phyloP scores from a whole-genome alignment of 2,329 filamentous ascomycete species.

The Metarhizium brunneum region DNA sequence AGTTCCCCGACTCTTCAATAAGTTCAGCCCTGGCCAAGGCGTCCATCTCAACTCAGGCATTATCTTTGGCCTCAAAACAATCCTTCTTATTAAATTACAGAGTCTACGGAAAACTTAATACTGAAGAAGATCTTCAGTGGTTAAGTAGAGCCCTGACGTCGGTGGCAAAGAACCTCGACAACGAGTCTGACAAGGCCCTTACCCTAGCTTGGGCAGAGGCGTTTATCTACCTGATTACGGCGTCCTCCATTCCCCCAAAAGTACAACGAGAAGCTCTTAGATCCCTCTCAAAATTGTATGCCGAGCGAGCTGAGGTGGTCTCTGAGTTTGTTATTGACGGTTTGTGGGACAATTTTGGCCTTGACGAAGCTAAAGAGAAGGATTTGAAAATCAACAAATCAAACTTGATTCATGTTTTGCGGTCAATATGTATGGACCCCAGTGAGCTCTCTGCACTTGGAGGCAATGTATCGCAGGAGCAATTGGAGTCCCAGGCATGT shows the following conservation, averaged over 20 bases:
- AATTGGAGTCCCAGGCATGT: slow-evolving; percentile 62
- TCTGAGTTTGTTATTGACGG: slow-evolving; percentile 58
- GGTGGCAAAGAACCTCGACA: slow-evolving; percentile 44
- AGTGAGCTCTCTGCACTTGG: slow-evolving; percentile 38
- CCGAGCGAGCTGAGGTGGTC: slow-evolving; percentile 45
- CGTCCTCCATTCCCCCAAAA: slow-evolving; percentile 47
- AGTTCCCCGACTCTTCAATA: slow-evolving; percentile 42
- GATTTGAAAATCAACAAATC: slow-evolving; percentile 61
- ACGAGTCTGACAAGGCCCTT: slow-evolving; percentile 37
- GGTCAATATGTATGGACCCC: slow-evolving; percentile 52
- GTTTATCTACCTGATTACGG: slow-evolving; percentile 69
- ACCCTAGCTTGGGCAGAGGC: slow-evolving; percentile 72
- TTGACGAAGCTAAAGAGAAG: slow-evolving; percentile 62
- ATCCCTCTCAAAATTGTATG: slow-evolving; percentile 57
- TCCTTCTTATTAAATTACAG: slow-evolving; percentile 80
- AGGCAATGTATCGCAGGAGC: slow-evolving; percentile 32
- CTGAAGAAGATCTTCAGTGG: slow-evolving; percentile 72
- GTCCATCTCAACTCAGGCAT: slow-evolving; percentile 52
- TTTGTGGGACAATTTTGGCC: slow-evolving; percentile 71
- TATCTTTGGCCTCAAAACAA: slow-evolving; percentile 67
- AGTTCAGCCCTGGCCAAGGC: slow-evolving; percentile 43
- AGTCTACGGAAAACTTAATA: slow-evolving; percentile 70
- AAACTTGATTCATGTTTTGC: slow-evolving; percentile 52
- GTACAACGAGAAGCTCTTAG: slow-evolving; percentile 55
- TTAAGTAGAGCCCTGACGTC: slow-evolving; percentile 60